Base-by-base conservation (phyloP, 225 moss, liverwort and hornwort genomes). In the Thuidium tamariscinum region DNA sequence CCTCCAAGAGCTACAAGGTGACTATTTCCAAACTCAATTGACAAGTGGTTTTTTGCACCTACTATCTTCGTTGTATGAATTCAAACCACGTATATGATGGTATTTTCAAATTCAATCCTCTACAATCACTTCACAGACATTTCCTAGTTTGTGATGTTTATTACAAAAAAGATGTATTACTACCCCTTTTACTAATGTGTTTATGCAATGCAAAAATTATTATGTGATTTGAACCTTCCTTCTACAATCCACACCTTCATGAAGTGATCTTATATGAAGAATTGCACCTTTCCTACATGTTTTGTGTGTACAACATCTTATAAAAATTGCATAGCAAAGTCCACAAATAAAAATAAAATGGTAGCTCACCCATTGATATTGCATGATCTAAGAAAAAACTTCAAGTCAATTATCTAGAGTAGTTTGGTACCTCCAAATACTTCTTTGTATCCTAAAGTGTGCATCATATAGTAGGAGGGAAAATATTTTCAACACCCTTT, bases 401-500 rank as follows among this genome's bases (percentile, higher is more conserved):
- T 9, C 9, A 16, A 27, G 5, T 3, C 42, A 27, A 26, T 14
- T 25, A 39, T 69, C 5, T 41, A 27, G 2, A 71, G 5, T 7
- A 26, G 26, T 26, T 42, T 42, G 3, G 1, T 1, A 27, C 9
- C 9, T 70, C 16, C 16, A 44, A 44, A n/a, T 42, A 29, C 9
- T 27, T 10, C 3, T 71, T 9, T 0, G 0, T 10, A 29, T 44
- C 6, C 5, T 44, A 16, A 16, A 16, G 17, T 44, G 26, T 0
- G 0, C 5, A 44, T 42, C 42, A 9, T 16, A 26, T 4, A 42
- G 10, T 0, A 9, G 0, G 5, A 29, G 0, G 16, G 29, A 1
- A 71, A 71, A 71, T 44, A 17, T 44, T 29, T 44, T 71, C 8
- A 71, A 42, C 9, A 15, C 8, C 9, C 9, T 42, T 42, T 27